Percentiles rank a stretch among this genome's conserved stretches.
Conservation (phyloP, 2,329 filamentous ascomycete genomes). For the Colletotrichum chlorophyti region DNA sequence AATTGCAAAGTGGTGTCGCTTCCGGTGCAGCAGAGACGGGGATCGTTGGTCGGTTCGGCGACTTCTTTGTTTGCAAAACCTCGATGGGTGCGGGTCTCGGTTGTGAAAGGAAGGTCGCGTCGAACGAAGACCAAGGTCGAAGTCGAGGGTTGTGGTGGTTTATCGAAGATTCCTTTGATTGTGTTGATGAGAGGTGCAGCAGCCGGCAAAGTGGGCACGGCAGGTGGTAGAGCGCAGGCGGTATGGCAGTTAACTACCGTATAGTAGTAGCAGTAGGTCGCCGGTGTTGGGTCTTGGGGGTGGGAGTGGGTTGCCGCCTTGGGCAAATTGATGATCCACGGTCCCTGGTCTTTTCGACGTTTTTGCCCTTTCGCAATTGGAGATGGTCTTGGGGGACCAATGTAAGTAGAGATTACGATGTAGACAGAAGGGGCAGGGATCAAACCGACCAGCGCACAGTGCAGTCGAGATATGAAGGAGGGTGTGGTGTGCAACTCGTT, state of each 20-base stretch:
- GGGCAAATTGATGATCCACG: constrained; percentile 20
- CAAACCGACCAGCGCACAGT: constrained; percentile 4
- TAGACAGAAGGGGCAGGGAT: constrained; percentile 18
- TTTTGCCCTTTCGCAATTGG: constrained; percentile 8
- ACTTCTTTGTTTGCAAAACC: not conserved
- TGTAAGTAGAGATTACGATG: too few species aligned
- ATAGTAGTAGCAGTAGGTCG: too few species aligned
- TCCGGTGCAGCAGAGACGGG: not conserved
- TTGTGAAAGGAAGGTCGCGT: not conserved
- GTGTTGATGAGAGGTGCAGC: not conserved
- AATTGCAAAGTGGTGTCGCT: constrained; percentile 2
- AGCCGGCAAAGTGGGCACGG: constrained; percentile 8
- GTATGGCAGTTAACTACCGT: too few species aligned
- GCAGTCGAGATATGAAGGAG: constrained; percentile 23
- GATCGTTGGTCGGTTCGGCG: not conserved
- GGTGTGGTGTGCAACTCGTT: constrained; percentile 18
- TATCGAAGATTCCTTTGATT: not conserved
- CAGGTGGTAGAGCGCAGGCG: too few species aligned
- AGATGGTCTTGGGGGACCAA: constrained; percentile 23
- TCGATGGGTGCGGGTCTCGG: not conserved
- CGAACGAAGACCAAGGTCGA: not conserved
- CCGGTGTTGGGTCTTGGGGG: too few species aligned
- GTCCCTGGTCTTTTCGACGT: constrained; percentile 15
- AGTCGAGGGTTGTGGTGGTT: not conserved
- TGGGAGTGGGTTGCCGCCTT: constrained; percentile 16